Percentiles rank a stretch among this genome's conserved stretches.
Conservation (phyloP, 768 basidiomycete species). For the Termitomyces sp. region DNA sequence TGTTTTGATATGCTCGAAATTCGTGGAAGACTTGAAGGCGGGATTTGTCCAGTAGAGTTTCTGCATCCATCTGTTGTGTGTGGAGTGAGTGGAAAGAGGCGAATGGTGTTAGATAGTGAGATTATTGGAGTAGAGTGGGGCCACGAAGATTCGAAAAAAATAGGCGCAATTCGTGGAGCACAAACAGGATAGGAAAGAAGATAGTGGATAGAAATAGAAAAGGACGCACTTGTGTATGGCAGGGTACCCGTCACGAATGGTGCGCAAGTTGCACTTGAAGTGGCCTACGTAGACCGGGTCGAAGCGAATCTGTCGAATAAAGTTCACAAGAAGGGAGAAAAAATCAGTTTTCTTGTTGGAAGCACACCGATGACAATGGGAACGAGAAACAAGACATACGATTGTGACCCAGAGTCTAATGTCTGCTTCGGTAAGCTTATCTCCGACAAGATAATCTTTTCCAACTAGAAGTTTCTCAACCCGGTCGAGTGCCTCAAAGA, state of each 20-base stretch:
- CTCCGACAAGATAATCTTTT: conserved; percentile 83
- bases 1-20: conserved; percentile 86
- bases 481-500: conserved; percentile 79
- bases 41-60: conserved; percentile 88
- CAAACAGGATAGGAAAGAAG: too few relatives aligned
- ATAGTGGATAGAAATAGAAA: neutral
- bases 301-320: conserved; percentile 61
- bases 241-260: conserved; percentile 76
- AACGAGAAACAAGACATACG: conserved; percentile 35
- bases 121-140: neutral
- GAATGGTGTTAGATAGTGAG: neutral
- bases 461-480: conserved; percentile 73
- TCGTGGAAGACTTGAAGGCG: conserved; percentile 82
- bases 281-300: conserved; percentile 87
- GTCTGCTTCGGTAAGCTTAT: conserved; percentile 78
- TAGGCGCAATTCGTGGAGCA: neutral
- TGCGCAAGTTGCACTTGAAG: conserved; percentile 91
- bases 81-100: neutral
- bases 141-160: neutral
- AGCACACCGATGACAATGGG: neutral
- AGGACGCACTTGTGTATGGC: conserved; percentile 3
- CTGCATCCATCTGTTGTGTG: conserved; percentile 61
- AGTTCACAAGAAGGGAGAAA: neutral
- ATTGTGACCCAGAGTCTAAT: conserved; percentile 91
- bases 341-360: neutral